Evolutionary conservation across 2,329 filamentous ascomycete species (phyloP), one percentile per base, ranked within the genome.

Genomic region (Neurospora sp.): DNA sequence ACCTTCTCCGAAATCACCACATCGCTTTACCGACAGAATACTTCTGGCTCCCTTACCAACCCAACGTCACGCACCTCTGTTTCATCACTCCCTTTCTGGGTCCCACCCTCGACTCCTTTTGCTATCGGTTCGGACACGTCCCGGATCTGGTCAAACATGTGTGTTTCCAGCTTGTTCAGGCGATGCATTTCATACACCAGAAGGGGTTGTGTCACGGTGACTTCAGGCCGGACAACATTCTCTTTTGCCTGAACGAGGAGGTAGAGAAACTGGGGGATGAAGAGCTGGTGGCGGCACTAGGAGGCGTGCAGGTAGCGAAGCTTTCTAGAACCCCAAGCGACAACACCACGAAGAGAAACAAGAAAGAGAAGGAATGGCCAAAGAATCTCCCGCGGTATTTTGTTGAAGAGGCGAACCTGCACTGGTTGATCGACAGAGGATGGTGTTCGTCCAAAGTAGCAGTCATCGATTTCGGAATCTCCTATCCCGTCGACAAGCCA

Each of bases 11-110:
- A 5, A 11, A 46, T 2, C n/a, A 72, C n/a, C 68, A 71, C 39
- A 66, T 75, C n/a, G 65, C 43, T 37, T 65, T 72, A 10, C 68
- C 73, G 0, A 11, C 68, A 0, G 69, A 72, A n/a, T 67, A 73
- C 66, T 74, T 75, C 66, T 70, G 67, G 67, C 62, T 72, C n/a
- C 23, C 68, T 15, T 72, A 73, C 0, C n/a, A 19, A 19, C 72
- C 72, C 36, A 74, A 74, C 66, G 72, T 73, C 1, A 4, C 43
- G 11, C 73, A 74, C 23, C 69, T 72, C 28, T 71, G 70, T 38
- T 19, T 70, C 17, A 69, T 74, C 12, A 66, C 71, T 2, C 73
- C 71, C 1, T 39, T 73, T 2, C 69, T 72, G 3, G 70, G 69
- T 0, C 70, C 70, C 15, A 5, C n/a, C 10, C 36, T 73, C 1